These are phyloP conservation scores for Olyra latifolia DNA, from an alignment of 176 grass and related monocot species.

Conservation along the genomic window DNA sequence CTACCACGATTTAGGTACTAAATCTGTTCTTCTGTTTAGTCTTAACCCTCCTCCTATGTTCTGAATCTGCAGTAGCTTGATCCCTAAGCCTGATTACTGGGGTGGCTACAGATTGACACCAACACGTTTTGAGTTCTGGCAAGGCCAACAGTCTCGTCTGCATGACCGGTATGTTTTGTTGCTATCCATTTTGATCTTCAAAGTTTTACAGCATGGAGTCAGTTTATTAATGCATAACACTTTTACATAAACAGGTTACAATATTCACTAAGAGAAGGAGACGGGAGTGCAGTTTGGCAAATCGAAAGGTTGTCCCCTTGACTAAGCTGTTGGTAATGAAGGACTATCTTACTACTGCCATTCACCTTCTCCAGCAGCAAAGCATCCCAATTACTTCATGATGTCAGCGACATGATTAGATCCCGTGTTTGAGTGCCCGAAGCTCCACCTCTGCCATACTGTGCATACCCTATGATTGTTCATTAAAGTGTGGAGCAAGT, in stretches of 20 bases:
- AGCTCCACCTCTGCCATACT: not conserved
- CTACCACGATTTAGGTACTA: not conserved
- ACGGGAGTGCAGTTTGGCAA: conserved; percentile 56
- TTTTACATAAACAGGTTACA: conserved; percentile 51
- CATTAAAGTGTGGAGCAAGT: not conserved
- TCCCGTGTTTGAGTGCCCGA: conserved; percentile 47
- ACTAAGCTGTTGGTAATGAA: conserved; percentile 48
- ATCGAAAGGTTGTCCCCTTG: conserved; percentile 79
- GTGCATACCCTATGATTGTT: not conserved
- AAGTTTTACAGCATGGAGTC: not conserved
- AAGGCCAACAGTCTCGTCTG: conserved; percentile 90
- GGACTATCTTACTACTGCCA: conserved; percentile 28
- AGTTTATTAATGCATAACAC: not conserved
- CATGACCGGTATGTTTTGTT: conserved; percentile 67
- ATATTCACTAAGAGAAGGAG: conserved; percentile 49
- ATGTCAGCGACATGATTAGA: conserved; percentile 36
- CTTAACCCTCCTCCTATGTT: conserved; percentile 17
- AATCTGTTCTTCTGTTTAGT: conserved; percentile 8
- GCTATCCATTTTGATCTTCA: not conserved
- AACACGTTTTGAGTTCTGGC: conserved; percentile 85
- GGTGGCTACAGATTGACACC: conserved; percentile 88
- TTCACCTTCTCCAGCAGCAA: conserved; percentile 42
- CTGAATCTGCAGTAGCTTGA: conserved; percentile 52
- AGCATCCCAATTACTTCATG: not conserved
- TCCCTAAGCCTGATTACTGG: conserved; percentile 87